A percentile compares a stretch with the other conserved stretches of the same genome.
These are phyloP conservation scores for Carex scoparia DNA, from an alignment of 176 grass and related monocot species.

Conservation along the genomic window DNA sequence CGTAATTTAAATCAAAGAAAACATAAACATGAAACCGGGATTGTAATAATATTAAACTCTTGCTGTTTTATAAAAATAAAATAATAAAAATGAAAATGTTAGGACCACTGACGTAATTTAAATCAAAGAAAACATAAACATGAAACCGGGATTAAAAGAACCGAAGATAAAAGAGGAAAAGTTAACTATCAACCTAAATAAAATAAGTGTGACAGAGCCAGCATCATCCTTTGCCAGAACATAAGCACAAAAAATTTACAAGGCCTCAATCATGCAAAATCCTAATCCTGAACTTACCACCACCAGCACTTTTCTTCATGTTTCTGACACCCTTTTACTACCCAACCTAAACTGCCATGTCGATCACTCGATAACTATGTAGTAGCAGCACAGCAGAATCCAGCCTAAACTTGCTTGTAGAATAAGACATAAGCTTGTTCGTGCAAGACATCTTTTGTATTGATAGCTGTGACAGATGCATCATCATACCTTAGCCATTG, in stretches of 20 bases:
- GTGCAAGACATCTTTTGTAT: slow-evolving; percentile 54
- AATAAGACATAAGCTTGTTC: slow-evolving; percentile 84
- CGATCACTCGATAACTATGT: neutral
- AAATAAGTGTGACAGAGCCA: neutral
- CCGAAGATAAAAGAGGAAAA: neutral
- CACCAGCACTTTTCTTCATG: neutral
- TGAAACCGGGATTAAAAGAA: neutral
- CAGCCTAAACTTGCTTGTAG: slow-evolving; percentile 64
- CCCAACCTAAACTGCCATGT: neutral
- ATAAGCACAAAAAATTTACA: slow-evolving; percentile 24
- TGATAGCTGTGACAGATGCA: slow-evolving; percentile 29
- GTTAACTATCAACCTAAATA: slow-evolving; percentile 3
- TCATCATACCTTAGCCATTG: slow-evolving; percentile 89
- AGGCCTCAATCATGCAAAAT: slow-evolving; percentile 1
- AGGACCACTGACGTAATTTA: neutral
- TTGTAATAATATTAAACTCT: too few relatives aligned
- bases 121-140: neutral
- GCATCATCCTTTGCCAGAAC: neutral
- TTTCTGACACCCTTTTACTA: neutral
- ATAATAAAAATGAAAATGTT: neutral
- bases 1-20: neutral
- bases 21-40: neutral
- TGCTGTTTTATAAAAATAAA: neutral
- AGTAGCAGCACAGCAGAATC: neutral
- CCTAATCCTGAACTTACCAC: slow-evolving; percentile 1